These are phyloP conservation scores for Solanum hybrid DNA, from an alignment of 305 asterid genomes.

Conservation along the genomic window DNA sequence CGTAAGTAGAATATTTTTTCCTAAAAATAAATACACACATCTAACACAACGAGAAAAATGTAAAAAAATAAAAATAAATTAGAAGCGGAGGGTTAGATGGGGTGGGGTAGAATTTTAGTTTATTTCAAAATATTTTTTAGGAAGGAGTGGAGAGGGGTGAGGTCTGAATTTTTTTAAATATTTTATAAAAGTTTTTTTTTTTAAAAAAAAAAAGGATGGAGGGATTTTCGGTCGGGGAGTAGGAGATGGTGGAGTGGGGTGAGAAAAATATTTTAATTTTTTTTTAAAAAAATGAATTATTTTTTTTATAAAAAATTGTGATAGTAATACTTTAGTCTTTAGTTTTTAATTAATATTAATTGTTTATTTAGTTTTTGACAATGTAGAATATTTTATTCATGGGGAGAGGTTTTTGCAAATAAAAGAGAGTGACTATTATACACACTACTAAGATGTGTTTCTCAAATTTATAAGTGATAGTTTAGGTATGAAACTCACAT, in stretches of 20 bases:
- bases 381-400: background rate
- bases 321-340: background rate
- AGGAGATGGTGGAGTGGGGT: background rate
- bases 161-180: background rate
- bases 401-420: too few species aligned
- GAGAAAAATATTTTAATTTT: background rate
- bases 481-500: too few species aligned
- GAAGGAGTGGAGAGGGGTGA: background rate
- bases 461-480: too few species aligned
- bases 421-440: too few species aligned
- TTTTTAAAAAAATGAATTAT: too few species aligned
- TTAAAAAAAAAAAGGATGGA: background rate
- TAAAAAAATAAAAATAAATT: too few species aligned
- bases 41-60: background rate
- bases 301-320: background rate
- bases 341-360: too few species aligned
- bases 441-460: background rate
- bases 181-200: too few species aligned
- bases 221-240: background rate
- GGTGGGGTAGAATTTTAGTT: background rate
- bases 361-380: background rate
- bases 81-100: background rate
- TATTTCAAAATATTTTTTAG: too few species aligned
- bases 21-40: too few species aligned
- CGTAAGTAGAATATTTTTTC: background rate